Percentiles rank a stretch among this genome's conserved stretches.
These are phyloP conservation scores for Cornus controversa DNA, from an alignment of 148 eudicot genomes.

Conservation along the genomic window DNA sequence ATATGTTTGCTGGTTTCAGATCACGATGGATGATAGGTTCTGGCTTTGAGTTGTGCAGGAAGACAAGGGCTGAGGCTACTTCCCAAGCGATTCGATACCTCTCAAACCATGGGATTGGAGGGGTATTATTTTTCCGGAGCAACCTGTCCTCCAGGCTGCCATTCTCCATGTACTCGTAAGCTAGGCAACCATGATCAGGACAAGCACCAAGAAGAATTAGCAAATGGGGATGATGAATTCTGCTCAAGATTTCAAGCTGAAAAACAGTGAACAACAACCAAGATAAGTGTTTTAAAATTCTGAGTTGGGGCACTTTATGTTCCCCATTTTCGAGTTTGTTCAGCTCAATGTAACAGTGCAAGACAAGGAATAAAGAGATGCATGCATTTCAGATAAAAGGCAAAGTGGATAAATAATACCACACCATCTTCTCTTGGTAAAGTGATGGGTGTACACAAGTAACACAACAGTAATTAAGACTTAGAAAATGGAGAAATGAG, in stretches of 20 bases:
- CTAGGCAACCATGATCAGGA: constrained; percentile 68
- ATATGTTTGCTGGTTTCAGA: constrained; percentile 81
- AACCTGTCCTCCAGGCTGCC: constrained; percentile 78
- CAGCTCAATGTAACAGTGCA: not conserved
- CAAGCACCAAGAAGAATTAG: constrained; percentile 83
- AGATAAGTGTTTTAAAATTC: not conserved
- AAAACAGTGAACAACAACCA: constrained; percentile 12
- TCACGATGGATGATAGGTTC: constrained; percentile 74
- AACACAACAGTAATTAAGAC: no score
- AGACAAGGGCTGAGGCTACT: constrained; percentile 81
- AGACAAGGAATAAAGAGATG: not conserved
- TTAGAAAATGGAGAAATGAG: no score
- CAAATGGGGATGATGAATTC: constrained; percentile 77
- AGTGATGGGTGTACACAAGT: no score
- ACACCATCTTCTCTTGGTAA: no score
- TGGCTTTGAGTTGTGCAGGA: constrained; percentile 77
- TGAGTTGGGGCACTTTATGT: not conserved
- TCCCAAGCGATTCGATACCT: constrained; percentile 86
- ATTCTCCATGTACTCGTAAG: constrained; percentile 89
- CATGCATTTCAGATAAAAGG: not conserved
- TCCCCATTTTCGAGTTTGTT: not conserved
- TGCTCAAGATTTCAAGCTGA: constrained; percentile 78
- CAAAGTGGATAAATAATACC: not conserved
- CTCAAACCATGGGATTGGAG: constrained; percentile 73
- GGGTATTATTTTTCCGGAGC: constrained; percentile 46